Evolutionary conservation across 495 filamentous ascomycete species (phyloP).

Genomic region (Penicillium soppii): DNA sequence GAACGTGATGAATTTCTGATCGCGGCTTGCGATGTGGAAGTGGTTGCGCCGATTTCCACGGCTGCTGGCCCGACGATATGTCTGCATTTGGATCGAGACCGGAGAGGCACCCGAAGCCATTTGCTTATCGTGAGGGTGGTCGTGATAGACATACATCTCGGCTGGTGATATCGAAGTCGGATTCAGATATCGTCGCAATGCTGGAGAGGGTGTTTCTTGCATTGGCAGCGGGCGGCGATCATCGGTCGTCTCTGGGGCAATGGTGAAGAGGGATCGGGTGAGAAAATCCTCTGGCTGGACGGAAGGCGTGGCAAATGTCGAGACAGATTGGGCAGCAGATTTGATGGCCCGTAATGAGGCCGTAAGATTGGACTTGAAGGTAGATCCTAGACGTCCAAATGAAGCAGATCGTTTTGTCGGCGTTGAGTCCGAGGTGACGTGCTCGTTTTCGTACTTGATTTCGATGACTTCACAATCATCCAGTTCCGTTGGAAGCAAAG

Average conservation of each 20-base stretch:
- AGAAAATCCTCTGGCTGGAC: slow-evolving; percentile 87
- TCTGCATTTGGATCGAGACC: slow-evolving; percentile 85
- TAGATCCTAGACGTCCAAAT: slow-evolving; percentile 42
- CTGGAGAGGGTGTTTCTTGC: slow-evolving; percentile 74
- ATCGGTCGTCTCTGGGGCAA: slow-evolving; percentile 80
- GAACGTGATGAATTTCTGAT: slow-evolving; percentile 38
- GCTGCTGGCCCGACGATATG: slow-evolving; percentile 55
- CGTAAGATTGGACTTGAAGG: slow-evolving; percentile 92
- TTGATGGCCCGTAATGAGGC: slow-evolving; percentile 85
- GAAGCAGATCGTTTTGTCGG: slow-evolving; percentile 23
- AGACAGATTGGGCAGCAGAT: slow-evolving; percentile 80
- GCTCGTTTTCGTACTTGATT: slow-evolving; percentile 16
- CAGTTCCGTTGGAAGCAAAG: slow-evolving; percentile 45
- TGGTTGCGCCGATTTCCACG: slow-evolving; percentile 34
- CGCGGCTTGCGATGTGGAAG: slow-evolving; percentile 30
- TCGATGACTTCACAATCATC: slow-evolving; percentile 31
- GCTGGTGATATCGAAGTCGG: slow-evolving; percentile 68
- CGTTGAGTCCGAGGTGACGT: slow-evolving; percentile 15
- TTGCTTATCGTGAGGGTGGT: slow-evolving; percentile 39
- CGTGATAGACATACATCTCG: slow-evolving; percentile 60
- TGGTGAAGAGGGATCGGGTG: slow-evolving; percentile 76
- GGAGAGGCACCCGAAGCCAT: slow-evolving; percentile 50
- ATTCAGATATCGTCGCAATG: slow-evolving; percentile 89
- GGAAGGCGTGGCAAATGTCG: slow-evolving; percentile 67
- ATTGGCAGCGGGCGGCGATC: slow-evolving; percentile 82